A percentile compares a stretch with the other conserved stretches of the same genome.
phyloP scores from a whole-genome alignment of 1,139 yeast species.

The Pichiaceae sp. region DNA sequence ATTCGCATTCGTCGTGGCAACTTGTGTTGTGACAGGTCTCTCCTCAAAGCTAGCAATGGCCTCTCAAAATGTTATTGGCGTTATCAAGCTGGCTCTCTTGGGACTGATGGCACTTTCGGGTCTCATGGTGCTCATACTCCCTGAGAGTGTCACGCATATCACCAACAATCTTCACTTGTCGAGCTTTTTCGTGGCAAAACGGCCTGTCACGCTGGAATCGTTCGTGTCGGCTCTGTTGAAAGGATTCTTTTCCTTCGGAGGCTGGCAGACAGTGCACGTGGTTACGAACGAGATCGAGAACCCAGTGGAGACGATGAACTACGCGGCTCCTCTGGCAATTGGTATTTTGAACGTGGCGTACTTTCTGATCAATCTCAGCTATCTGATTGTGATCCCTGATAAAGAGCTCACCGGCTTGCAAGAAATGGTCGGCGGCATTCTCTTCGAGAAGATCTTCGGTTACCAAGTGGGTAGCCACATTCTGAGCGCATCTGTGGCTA shows the following conservation, averaged over 20 bases:
- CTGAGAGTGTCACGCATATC: constrained; percentile 26
- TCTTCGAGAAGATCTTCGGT: constrained; percentile 51
- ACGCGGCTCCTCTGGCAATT: constrained; percentile 50
- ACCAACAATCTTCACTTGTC: constrained; percentile 21
- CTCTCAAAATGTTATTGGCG: constrained; percentile 45
- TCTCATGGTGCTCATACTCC: constrained; percentile 39
- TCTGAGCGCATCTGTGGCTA: constrained; percentile 44
- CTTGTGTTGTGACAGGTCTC: constrained; percentile 37
- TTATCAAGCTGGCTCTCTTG: constrained; percentile 38
- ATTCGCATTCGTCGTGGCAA: constrained; percentile 31
- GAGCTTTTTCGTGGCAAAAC: constrained; percentile 23
- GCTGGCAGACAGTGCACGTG: constrained; percentile 56
- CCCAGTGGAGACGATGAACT: constrained; percentile 43
- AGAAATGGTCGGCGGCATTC: constrained; percentile 45
- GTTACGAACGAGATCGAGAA: constrained; percentile 51
- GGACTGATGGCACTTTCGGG: constrained; percentile 40
- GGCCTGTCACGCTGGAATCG: constrained; percentile 31
- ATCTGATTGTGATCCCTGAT: constrained; percentile 45
- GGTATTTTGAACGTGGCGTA: constrained; percentile 38
- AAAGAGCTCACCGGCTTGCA: constrained; percentile 40
- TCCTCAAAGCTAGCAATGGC: constrained; percentile 43
- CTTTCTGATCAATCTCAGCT: constrained; percentile 42
- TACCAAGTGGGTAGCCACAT: constrained; percentile 38
- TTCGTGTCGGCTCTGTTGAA: constrained; percentile 45
- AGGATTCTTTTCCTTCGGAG: constrained; percentile 47